Conservation (phyloP, 2,329 filamentous ascomycete genomes). For the Pseudogymnoascus sp. region DNA sequence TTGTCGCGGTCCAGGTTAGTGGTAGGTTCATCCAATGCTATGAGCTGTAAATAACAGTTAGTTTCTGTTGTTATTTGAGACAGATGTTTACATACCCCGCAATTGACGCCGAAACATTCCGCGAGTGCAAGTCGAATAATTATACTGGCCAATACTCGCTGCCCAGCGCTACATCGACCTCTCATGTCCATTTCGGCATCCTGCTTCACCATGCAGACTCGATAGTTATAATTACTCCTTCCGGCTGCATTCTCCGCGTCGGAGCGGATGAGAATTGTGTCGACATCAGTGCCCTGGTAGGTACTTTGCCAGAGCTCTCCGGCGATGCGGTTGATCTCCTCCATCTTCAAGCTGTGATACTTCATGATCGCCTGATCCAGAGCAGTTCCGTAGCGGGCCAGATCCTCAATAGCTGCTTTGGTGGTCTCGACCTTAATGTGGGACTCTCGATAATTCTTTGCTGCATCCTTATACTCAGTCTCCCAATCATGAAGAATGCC, state of each 20-base stretch:
- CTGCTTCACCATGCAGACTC: slow-evolving; percentile 95
- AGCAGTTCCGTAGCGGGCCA: slow-evolving; percentile 73
- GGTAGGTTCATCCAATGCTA: slow-evolving; percentile 94
- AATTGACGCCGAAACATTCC: slow-evolving; percentile 93
- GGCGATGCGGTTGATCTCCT: slow-evolving; percentile 91
- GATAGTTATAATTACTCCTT: slow-evolving; percentile 90
- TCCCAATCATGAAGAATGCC: slow-evolving; percentile 74
- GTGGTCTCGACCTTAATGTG: slow-evolving; percentile 89
- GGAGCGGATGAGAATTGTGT: slow-evolving; percentile 90
- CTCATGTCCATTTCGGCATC: slow-evolving; percentile 99
- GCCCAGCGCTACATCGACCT: slow-evolving; percentile 89
- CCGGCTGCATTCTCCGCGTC: slow-evolving; percentile 72
- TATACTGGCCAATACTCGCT: slow-evolving; percentile 94
- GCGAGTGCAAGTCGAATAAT: slow-evolving; percentile 94
- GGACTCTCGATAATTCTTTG: slow-evolving; percentile 72
- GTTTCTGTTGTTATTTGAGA: not conserved
- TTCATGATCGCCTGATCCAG: slow-evolving; percentile 97
- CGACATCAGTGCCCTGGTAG: slow-evolving; percentile 94
- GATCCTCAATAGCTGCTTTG: slow-evolving; percentile 85
- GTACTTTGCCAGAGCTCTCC: slow-evolving; percentile 96
- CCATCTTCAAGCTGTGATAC: slow-evolving; percentile 95
- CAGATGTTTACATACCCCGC: slow-evolving; percentile 47
- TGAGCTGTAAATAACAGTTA: slow-evolving; percentile 44
- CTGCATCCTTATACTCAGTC: slow-evolving; percentile 78
- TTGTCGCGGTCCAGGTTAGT: slow-evolving; percentile 96